Conservation (phyloP, 75 land plant genomes). For the Selaginella moellendorffii region DNA sequence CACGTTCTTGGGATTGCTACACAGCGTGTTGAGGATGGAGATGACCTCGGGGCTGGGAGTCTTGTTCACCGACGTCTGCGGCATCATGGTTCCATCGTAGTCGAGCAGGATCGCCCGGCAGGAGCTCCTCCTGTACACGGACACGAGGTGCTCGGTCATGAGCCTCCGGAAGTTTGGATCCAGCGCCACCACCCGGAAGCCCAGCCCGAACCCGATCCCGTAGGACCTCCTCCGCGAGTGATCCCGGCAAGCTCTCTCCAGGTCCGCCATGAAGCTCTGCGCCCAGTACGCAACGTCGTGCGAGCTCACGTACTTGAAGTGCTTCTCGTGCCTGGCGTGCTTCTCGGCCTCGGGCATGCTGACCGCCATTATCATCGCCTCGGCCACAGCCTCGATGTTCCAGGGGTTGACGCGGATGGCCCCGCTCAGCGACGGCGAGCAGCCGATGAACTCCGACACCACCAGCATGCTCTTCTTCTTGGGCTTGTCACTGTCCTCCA, state of each 20-base stretch:
- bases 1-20: constrained; percentile 39
- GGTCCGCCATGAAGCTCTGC: constrained; percentile 45
- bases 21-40: constrained; percentile 33
- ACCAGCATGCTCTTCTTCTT: constrained; percentile 60
- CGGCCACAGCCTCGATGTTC: constrained; percentile 61
- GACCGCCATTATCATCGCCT: constrained; percentile 54
- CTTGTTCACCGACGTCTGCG: constrained; percentile 29
- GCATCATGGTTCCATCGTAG: constrained; percentile 60
- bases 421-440: constrained; percentile 81
- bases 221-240: constrained; percentile 47
- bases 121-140: constrained; percentile 49
- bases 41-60: constrained; percentile 37
- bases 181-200: constrained; percentile 52
- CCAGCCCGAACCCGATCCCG: constrained; percentile 67
- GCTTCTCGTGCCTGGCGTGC: constrained; percentile 52
- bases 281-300: constrained; percentile 80
- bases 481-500: too few relatives aligned
- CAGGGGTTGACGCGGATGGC: constrained; percentile 69
- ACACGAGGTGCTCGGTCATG: constrained; percentile 48
- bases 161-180: constrained; percentile 60
- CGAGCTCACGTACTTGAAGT: constrained; percentile 49
- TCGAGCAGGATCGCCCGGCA: constrained; percentile 54
- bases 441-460: constrained; percentile 79
- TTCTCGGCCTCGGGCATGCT: constrained; percentile 38
- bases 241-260: constrained; percentile 48